Percentiles rank a stretch among this genome's conserved stretches.
phyloP scores from a whole-genome alignment of 2,329 filamentous ascomycete genomes.

The Fusarium kyushuense region DNA sequence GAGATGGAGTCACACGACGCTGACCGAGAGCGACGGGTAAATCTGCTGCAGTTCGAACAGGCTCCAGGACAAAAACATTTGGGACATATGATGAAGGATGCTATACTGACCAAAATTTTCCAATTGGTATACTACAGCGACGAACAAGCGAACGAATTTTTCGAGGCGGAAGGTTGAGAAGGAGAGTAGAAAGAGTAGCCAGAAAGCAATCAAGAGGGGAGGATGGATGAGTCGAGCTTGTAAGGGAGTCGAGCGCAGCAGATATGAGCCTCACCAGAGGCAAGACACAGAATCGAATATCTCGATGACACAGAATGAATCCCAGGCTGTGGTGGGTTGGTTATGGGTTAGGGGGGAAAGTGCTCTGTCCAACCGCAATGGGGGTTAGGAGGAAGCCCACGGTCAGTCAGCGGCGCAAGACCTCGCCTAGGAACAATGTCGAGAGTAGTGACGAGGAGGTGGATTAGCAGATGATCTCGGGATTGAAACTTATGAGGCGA shows the following conservation, averaged over 20 bases:
- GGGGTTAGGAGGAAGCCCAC: conserved; percentile 25
- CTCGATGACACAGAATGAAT: conserved; percentile 42
- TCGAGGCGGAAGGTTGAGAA: conserved; percentile 7
- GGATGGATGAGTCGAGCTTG: conserved; percentile 24
- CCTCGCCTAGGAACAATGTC: conserved; percentile 33
- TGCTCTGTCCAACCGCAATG: conserved; percentile 39
- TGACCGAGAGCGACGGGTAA: conserved; percentile 10
- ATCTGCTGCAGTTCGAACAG: conserved; percentile 15
- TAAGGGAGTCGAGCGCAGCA: conserved; percentile 32
- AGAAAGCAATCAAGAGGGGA: conserved; percentile 12
- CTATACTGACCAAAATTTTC: conserved; percentile 20
- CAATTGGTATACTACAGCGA: conserved; percentile 38
- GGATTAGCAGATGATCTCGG: conserved; percentile 43
- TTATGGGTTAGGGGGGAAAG: conserved; percentile 12
- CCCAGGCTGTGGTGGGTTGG: conserved; percentile 32
- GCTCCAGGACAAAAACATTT: conserved; percentile 21
- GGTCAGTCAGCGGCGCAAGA: conserved; percentile 38
- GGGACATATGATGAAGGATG: conserved; percentile 25
- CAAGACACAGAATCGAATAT: conserved; percentile 43
- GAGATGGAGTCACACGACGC: conserved; percentile 22
- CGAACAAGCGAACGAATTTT: conserved; percentile 24
- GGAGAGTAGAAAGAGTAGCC: conserved; percentile 14
- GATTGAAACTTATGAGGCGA: conserved; percentile 43
- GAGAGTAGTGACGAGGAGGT: conserved; percentile 28
- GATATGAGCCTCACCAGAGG: conserved; percentile 36